Conservation (phyloP, 805 yeast genomes). For the Wickerhamiella siamensis region DNA sequence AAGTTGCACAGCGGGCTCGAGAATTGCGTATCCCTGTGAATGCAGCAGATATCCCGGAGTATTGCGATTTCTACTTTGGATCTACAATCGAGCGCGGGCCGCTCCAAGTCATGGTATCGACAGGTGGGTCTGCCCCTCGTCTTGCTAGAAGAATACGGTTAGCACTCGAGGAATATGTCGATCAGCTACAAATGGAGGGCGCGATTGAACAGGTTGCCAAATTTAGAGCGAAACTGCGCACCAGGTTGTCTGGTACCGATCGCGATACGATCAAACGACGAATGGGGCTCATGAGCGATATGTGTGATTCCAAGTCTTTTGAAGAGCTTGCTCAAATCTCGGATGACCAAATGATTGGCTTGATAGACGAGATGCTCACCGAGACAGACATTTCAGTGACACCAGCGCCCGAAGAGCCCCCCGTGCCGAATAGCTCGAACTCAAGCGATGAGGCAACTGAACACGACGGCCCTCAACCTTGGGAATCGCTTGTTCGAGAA, state of each 20-base stretch:
- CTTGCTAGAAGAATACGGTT: conserved; percentile 49
- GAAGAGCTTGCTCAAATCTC: conserved; percentile 40
- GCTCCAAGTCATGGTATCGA: conserved; percentile 65
- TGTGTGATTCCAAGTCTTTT: conserved; percentile 47
- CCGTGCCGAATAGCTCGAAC: background rate
- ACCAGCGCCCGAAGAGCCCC: background rate
- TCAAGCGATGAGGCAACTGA: background rate
- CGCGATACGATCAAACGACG: conserved; percentile 34
- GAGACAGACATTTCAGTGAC: conserved; percentile 9
- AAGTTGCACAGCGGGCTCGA: conserved; percentile 39
- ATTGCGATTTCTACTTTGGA: conserved; percentile 79
- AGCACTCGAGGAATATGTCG: conserved; percentile 33
- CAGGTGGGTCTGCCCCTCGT: conserved; percentile 72
- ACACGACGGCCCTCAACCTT: background rate
- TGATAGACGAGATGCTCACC: conserved; percentile 26
- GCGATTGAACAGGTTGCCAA: conserved; percentile 50
- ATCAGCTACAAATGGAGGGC: conserved; percentile 31
- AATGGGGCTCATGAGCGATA: conserved; percentile 55
- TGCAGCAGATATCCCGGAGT: conserved; percentile 71
- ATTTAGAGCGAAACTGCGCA: conserved; percentile 38
- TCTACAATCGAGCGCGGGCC: conserved; percentile 59
- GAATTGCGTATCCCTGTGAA: conserved; percentile 43
- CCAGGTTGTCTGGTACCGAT: conserved; percentile 17
- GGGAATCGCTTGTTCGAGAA: background rate
- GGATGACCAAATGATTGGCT: conserved; percentile 21